phyloP scores from a whole-genome alignment of 192 early-diverging fungal genomes.

The Mortierella antarctica region DNA sequence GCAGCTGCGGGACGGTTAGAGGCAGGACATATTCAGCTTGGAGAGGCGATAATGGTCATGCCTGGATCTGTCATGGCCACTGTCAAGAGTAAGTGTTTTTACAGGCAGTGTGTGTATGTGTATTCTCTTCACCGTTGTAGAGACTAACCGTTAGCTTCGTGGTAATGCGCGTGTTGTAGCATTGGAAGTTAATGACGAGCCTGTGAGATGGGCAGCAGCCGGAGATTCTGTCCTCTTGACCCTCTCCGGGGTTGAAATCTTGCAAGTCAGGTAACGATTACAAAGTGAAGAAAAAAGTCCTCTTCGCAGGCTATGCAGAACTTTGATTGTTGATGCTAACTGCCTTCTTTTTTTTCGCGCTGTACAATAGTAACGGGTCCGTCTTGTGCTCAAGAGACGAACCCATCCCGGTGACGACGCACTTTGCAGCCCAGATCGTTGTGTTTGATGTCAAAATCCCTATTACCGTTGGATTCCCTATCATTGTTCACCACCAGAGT shows the following conservation, averaged over 20 bases:
- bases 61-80: conserved; percentile 82
- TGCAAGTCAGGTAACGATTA: conserved; percentile 70
- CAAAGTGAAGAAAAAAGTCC: not conserved
- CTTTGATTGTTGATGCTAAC: not conserved
- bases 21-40: conserved; percentile 87
- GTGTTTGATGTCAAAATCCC: conserved; percentile 95
- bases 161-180: conserved; percentile 48
- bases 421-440: conserved; percentile 88
- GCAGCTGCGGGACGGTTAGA: conserved; percentile 91
- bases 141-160: not conserved
- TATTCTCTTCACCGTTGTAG: not conserved
- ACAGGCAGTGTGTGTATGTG: not conserved
- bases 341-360: not conserved
- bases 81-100: conserved; percentile 72
- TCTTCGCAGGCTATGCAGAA: not conserved
- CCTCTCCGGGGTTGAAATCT: conserved; percentile 76
- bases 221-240: conserved; percentile 91
- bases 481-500: conserved; percentile 89
- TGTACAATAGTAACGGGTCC: conserved; percentile 71
- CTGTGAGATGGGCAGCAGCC: conserved; percentile 88
- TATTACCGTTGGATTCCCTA: conserved; percentile 90
- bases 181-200: conserved; percentile 77
- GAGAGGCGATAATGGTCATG: conserved; percentile 82
- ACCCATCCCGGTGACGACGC: conserved; percentile 81
- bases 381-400: conserved; percentile 78